Evolutionary conservation across 371 early-diverging fungal genomes (phyloP).

Genomic region (Catenaria anguillulae): DNA sequence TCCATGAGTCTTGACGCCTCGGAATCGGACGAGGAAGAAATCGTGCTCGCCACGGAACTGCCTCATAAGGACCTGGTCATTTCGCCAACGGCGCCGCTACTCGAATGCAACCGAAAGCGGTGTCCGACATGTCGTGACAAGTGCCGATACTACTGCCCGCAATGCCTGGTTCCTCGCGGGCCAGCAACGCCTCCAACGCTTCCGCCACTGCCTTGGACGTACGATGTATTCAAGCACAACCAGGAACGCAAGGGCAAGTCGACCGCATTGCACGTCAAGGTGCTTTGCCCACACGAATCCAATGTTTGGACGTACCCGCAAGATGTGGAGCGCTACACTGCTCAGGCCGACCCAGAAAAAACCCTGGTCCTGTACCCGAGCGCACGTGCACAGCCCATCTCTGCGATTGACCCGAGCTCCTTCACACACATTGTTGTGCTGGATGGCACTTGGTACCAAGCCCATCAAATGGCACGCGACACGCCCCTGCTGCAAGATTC

Average conservation of each 20-base stretch:
- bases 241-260: neutral
- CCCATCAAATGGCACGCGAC: constrained; percentile 3
- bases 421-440: neutral
- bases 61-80: neutral
- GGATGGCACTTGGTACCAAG: constrained; percentile 6
- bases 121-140: neutral
- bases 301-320: neutral
- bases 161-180: neutral
- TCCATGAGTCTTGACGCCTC: no score
- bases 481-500: neutral
- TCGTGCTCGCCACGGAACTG: no score
- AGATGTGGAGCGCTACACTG: neutral
- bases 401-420: constrained; percentile 2
- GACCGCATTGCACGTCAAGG: neutral
- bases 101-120: neutral
- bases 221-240: constrained; percentile 6
- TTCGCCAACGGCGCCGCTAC: neutral
- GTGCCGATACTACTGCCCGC: neutral
- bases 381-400: neutral
- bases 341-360: neutral
- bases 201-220: neutral
- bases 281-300: neutral
- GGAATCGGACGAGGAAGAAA: no score
- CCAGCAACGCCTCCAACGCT: neutral
- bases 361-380: constrained; percentile 3